A percentile compares a stretch with the other conserved stretches of the same genome.
These are phyloP conservation scores for Senna tora DNA, from an alignment of 306 rosid genomes.

Conservation along the genomic window DNA sequence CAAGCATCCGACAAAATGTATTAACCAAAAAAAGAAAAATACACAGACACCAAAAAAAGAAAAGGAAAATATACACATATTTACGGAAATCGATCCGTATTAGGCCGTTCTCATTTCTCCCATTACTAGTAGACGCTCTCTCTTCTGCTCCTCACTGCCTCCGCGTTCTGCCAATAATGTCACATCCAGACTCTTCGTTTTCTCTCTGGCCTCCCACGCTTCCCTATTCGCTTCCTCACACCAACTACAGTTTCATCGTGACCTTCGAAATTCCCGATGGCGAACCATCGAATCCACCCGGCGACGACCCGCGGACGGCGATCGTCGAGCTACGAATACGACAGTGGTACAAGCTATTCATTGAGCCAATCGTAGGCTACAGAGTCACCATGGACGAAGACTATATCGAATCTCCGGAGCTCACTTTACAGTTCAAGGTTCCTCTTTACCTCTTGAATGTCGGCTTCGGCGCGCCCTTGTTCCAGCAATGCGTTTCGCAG, in stretches of 20 bases:
- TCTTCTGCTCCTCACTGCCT: too few relatives aligned
- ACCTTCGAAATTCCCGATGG: not conserved
- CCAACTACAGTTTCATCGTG: not conserved
- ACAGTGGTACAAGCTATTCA: not conserved
- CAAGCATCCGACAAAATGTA: too few relatives aligned
- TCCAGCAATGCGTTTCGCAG: not conserved
- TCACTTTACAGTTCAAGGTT: slow-evolving; percentile 1
- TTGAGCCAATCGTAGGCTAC: slow-evolving; percentile 2
- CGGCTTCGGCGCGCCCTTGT: too few relatives aligned
- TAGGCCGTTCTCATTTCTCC: too few relatives aligned
- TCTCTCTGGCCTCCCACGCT: not conserved
- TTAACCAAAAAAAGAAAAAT: too few relatives aligned
- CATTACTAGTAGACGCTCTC: too few relatives aligned
- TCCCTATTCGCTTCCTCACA: not conserved
- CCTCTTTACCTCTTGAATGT: not conserved
- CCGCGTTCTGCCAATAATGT: too few relatives aligned
- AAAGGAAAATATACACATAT: too few relatives aligned
- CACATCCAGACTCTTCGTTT: not conserved
- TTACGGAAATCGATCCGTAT: too few relatives aligned
- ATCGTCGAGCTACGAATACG: not conserved
- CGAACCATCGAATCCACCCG: not conserved
- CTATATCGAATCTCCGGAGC: not conserved
- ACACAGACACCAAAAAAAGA: too few relatives aligned
- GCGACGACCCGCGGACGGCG: not conserved
- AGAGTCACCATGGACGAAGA: not conserved